phyloP scores from a whole-genome alignment of 2,329 filamentous ascomycete genomes.

The Xylariaceae sp. region DNA sequence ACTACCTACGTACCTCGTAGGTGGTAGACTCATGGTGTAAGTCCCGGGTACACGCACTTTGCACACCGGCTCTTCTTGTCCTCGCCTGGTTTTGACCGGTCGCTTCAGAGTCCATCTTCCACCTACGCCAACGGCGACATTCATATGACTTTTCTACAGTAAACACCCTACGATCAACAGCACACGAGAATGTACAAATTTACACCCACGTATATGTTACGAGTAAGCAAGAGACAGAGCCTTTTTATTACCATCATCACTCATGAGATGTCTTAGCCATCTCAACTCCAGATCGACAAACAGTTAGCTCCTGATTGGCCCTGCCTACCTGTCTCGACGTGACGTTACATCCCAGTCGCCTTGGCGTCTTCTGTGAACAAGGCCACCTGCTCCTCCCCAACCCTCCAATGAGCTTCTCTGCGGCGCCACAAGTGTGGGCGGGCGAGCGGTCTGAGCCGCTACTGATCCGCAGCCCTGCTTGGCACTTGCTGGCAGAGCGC shows the following conservation, averaged over 20 bases:
- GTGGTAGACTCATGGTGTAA: too few species aligned
- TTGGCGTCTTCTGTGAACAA: conserved; percentile 14
- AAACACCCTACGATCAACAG: background rate
- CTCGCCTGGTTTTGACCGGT: too few species aligned
- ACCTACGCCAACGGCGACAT: too few species aligned
- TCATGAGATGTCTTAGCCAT: background rate
- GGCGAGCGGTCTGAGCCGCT: conserved; percentile 21
- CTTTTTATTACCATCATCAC: background rate
- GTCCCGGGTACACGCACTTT: too few species aligned
- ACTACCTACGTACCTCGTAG: too few species aligned
- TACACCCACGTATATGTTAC: too few species aligned
- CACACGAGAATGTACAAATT: background rate
- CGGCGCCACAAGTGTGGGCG: conserved; percentile 4
- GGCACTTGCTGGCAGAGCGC: background rate
- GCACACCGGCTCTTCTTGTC: too few species aligned
- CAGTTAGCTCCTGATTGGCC: conserved; percentile 12
- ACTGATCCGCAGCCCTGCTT: background rate
- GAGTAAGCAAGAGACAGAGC: background rate
- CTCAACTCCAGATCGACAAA: background rate
- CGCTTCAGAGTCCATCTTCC: background rate
- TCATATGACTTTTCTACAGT: background rate
- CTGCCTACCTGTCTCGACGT: conserved; percentile 16
- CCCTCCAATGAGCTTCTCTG: conserved; percentile 15
- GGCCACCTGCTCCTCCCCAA: conserved; percentile 1
- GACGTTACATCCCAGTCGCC: conserved; percentile 23